These are phyloP conservation scores for Aspergillus hortae DNA, from an alignment of 2,329 filamentous ascomycete species.

Conservation along the genomic window DNA sequence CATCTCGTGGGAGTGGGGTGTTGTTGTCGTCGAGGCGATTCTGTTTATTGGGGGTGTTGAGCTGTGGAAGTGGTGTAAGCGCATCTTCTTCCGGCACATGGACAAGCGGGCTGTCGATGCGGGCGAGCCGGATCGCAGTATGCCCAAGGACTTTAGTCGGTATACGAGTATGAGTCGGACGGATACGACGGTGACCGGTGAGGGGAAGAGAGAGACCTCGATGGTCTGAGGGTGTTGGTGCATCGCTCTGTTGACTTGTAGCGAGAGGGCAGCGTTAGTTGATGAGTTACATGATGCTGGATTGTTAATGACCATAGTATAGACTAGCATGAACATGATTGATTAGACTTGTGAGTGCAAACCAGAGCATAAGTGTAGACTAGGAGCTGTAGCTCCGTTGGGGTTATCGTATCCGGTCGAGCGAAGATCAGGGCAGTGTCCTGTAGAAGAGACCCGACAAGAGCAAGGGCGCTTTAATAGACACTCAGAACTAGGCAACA, in stretches of 20 bases:
- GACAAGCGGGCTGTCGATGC: constrained; percentile 2
- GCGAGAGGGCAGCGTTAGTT: no score
- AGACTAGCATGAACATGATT: no score
- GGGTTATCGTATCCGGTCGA: no score
- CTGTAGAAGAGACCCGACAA: no score
- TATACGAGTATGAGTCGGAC: constrained; percentile 33
- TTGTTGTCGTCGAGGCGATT: constrained; percentile 59
- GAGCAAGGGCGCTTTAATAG: constrained; percentile 2
- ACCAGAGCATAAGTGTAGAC: no score
- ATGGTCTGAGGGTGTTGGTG: constrained; percentile 20
- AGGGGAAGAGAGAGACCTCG: constrained; percentile 24
- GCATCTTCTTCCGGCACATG: constrained; percentile 48
- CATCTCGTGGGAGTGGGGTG: constrained; percentile 67
- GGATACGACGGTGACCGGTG: constrained; percentile 24
- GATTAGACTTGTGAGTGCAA: no score
- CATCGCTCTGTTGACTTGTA: no score
- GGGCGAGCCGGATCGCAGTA: background rate
- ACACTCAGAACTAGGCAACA: constrained; percentile 6
- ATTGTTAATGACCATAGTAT: no score
- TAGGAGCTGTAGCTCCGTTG: no score
- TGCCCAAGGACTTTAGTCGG: constrained; percentile 26
- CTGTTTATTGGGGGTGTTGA: constrained; percentile 65
- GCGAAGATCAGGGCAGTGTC: no score
- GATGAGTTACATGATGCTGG: no score
- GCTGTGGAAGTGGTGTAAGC: constrained; percentile 65